phyloP scores from a whole-genome alignment of 306 rosid species.

The Medicago arabica region DNA sequence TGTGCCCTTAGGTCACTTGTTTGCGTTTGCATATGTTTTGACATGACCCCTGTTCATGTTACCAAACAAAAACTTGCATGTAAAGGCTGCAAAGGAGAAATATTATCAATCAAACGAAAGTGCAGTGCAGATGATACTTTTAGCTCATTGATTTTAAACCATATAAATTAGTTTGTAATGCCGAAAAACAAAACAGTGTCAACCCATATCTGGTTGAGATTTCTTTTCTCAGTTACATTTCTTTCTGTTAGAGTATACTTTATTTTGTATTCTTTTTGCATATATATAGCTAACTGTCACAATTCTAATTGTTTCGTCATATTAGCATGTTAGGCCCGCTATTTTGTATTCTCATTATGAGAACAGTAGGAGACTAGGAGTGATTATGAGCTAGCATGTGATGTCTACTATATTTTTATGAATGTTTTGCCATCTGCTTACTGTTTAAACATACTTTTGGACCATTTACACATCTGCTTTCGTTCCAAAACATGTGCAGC shows the following conservation, averaged over 20 bases:
- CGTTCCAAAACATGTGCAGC: background rate
- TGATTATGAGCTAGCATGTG: slow-evolving; percentile 22
- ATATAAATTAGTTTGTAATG: background rate
- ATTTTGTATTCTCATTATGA: background rate
- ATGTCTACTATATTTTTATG: background rate
- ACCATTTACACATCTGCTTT: background rate
- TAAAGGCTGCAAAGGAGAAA: background rate
- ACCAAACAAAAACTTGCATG: background rate
- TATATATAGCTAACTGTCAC: slow-evolving; percentile 5
- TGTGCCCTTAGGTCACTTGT: too few relatives aligned
- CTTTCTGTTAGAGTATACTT: background rate
- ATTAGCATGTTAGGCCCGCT: slow-evolving; percentile 2
- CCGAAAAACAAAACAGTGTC: background rate
- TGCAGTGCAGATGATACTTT: background rate
- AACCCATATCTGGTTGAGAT: slow-evolving; percentile 3
- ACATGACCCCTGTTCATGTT: background rate
- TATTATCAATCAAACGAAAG: background rate
- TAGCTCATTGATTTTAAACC: slow-evolving; percentile 1
- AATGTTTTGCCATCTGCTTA: slow-evolving; percentile 3
- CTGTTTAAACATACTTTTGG: background rate
- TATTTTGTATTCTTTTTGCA: background rate
- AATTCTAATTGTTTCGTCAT: slow-evolving; percentile 2
- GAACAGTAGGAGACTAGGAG: background rate
- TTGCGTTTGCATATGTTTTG: background rate
- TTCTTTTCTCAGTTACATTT: background rate